A percentile compares a stretch with the other conserved stretches of the same genome.
phyloP scores from a whole-genome alignment of 805 yeast species.

The Lachancea waltii region DNA sequence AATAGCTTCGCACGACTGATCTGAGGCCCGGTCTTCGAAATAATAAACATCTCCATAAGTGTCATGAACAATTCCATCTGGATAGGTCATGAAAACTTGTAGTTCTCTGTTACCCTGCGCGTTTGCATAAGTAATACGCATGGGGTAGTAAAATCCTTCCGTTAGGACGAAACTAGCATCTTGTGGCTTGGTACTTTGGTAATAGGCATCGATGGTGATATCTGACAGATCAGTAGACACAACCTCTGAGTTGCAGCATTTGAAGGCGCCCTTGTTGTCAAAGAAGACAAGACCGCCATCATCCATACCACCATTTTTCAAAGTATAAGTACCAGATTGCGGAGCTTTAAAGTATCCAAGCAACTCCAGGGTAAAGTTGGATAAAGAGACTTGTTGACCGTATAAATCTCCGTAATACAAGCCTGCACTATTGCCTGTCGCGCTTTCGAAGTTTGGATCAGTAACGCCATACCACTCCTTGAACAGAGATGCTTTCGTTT shows the following conservation, averaged over 20 bases:
- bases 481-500: background rate
- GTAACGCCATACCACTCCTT: background rate
- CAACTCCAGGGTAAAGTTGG: constrained; percentile 23
- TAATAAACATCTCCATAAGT: background rate
- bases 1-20: background rate
- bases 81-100: background rate
- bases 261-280: constrained; percentile 30
- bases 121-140: background rate
- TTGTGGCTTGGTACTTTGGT: background rate
- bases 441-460: background rate
- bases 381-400: constrained; percentile 13
- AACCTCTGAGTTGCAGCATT: constrained; percentile 26
- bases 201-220: background rate
- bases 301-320: constrained; percentile 24
- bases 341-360: constrained; percentile 29
- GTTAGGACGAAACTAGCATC: background rate
- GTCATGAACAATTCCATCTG: background rate
- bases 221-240: background rate
- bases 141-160: background rate
- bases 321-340: constrained; percentile 28
- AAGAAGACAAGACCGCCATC: constrained; percentile 30
- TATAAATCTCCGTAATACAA: constrained; percentile 10
- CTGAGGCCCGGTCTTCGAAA: background rate
- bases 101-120: background rate
- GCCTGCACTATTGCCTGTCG: background rate